Evolutionary conservation across 176 grass and related monocot species (phyloP).

Genomic region (Aegilops umbellulata): DNA sequence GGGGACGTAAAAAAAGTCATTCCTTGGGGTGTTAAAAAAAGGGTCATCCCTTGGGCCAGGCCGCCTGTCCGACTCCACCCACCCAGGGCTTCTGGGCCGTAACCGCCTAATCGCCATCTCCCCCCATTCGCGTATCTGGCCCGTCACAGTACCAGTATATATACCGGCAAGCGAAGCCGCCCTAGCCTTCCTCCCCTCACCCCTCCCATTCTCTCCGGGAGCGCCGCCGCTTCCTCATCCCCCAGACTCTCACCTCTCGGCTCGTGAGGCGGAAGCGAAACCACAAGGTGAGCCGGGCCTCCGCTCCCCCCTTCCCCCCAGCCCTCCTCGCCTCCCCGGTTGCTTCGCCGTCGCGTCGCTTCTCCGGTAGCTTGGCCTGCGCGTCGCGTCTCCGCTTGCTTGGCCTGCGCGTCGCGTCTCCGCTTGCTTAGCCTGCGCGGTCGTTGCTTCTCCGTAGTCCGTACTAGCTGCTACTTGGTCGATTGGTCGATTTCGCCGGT

Average conservation of each 20-base stretch:
- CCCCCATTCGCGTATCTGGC: neutral
- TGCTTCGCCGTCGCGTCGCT: neutral
- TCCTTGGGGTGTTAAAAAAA: no score
- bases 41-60: no score
- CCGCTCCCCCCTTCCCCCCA: neutral
- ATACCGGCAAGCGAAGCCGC: neutral
- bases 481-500: neutral
- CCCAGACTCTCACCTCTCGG: neutral
- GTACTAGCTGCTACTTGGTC: neutral
- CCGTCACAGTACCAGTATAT: neutral
- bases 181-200: neutral
- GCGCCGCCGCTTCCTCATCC: conserved; percentile 16
- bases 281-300: neutral
- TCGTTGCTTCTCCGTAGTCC: neutral
- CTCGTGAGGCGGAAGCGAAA: neutral
- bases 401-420: neutral
- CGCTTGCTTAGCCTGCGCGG: neutral
- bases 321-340: neutral
- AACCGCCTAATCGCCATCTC: no score
- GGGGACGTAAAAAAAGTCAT: no score
- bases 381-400: neutral
- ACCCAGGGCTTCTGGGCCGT: no score
- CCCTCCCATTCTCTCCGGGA: neutral
- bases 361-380: neutral
- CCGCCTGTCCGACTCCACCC: no score